phyloP scores from a whole-genome alignment of 2,329 filamentous ascomycete species.

The Zymoseptoria tritici region DNA sequence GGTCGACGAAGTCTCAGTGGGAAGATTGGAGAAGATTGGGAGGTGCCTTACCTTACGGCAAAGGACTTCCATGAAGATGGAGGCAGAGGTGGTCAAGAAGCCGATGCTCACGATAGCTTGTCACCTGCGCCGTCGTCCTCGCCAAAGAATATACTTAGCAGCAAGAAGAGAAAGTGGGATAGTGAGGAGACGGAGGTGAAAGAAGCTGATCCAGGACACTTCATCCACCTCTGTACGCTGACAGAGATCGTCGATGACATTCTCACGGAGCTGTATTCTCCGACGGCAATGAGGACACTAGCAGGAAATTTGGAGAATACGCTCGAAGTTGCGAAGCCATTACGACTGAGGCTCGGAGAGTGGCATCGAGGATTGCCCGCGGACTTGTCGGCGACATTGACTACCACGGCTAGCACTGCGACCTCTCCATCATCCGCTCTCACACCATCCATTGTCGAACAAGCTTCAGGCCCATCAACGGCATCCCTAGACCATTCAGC shows the following conservation, averaged over 20 bases:
- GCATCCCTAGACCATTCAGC: constrained; percentile 8
- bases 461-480: constrained; percentile 3
- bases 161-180: not conserved
- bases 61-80: constrained; percentile 36
- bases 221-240: constrained; percentile 45
- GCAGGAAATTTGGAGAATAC: constrained; percentile 39
- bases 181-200: not conserved
- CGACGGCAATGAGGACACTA: constrained; percentile 31
- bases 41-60: constrained; percentile 39
- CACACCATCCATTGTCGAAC: constrained; percentile 3
- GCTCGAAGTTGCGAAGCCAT: constrained; percentile 42
- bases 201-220: constrained; percentile 30
- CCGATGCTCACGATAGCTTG: constrained; percentile 6
- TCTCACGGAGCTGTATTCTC: constrained; percentile 34
- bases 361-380: constrained; percentile 45
- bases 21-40: constrained; percentile 45
- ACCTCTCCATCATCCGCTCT: constrained; percentile 5
- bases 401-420: not conserved
- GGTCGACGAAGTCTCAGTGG: not conserved
- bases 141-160: not conserved
- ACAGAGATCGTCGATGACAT: constrained; percentile 48
- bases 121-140: not conserved
- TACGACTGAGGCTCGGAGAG: constrained; percentile 42
- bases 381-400: constrained; percentile 5
- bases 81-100: constrained; percentile 14